Evolutionary conservation across 2,329 filamentous ascomycete species (phyloP), one percentile per base, ranked within the genome.

Genomic region (Hypoxylon sp.): DNA sequence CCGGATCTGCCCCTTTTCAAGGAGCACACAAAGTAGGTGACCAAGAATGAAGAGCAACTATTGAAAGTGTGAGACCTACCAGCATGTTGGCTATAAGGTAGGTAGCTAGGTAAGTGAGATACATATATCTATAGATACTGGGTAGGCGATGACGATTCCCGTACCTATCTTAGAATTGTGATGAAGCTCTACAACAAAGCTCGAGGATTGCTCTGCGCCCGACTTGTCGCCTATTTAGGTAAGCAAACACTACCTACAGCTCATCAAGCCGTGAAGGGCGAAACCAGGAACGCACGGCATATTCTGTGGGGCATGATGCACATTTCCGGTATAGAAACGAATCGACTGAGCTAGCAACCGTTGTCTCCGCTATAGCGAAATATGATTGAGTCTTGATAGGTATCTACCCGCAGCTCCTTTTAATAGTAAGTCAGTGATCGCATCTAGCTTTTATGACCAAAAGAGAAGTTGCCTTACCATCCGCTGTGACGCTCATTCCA

Each of bases 381-480:
- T 9, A 14, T 8, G 3, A 31, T 6, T 6, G 22, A 31, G 47
- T 29, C 26, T 8, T 13, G 17, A 42, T 44, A 17, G 14, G 9
- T 5, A 1, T 13, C 14, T 31, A 22, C 11, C 39, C 31, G 39
- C 37, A 46, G 37, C 24, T 3, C 17, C 13, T 17, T 22, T 14
- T 26, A 19, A n/a, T 8, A 10, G 24, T 5, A 42, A 54, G 22
- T 11, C 26, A 29, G 5, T 26, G 22, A 42, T 42, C n/a, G 22
- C 26, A 55, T 24, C 14, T 44, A 13, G 3, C 33, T 6, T 13
- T 31, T 35, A 9, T 33, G 22, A 1, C 22, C 13, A 10, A 44
- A 24, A 24, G 52, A 35, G 52, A 46, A 55, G 26, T 31, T 51
- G 35, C 60, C 29, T 58, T 35, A n/a, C 3, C 14, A 13, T 22